Base-by-base conservation (phyloP, 225 moss, liverwort and hornwort species). In the Sphagnum tenellum region DNA sequence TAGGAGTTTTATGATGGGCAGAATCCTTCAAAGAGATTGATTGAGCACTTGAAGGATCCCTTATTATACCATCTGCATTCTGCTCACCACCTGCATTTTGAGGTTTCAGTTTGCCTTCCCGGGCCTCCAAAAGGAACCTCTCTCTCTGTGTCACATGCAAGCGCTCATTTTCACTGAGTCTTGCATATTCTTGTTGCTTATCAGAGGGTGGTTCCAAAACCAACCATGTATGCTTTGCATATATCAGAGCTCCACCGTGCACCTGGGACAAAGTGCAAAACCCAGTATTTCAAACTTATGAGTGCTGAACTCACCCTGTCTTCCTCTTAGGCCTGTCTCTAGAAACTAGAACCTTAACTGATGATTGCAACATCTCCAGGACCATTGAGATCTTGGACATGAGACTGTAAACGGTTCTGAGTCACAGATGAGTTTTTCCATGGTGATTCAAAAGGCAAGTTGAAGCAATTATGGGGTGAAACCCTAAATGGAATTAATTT, bases 151-250 rank as follows among this genome's bases (percentile, higher is more conserved):
- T 87, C 79, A 89, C 66, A 56, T 86, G 87, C 52, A 74, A 76
- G 46, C 86, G 81, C 58, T 90, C 85, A 46, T 60, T 48, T 65
- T 98, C 93, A 57, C 86, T 82, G 56, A 80, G 74, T 56, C 84
- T 88, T 14, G 89, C 92, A 76, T 89, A 81, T 52, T 87, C 80
- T 45, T 77, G 70, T 71, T 98, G 93, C 8, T 80, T 72, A 48
- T 81, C 69, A 64, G 98, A 93, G 5, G 98, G 98, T 9, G 87
- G 90, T 70, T 98, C 98, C 76, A 98, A 72, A 61, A 98, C 89
- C 9, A 93, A 74, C 14, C 81, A 75, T 2, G 87, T 92, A 46
- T 88, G 89, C 61, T 79, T 82, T 49, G 82, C 81, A 57, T 82
- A 98, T 11, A 98, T 77, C 14, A 93, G 8, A 70, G 90, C 90